These are phyloP conservation scores for Ogataea henricii DNA, from an alignment of 805 yeast species.

Conservation along the genomic window DNA sequence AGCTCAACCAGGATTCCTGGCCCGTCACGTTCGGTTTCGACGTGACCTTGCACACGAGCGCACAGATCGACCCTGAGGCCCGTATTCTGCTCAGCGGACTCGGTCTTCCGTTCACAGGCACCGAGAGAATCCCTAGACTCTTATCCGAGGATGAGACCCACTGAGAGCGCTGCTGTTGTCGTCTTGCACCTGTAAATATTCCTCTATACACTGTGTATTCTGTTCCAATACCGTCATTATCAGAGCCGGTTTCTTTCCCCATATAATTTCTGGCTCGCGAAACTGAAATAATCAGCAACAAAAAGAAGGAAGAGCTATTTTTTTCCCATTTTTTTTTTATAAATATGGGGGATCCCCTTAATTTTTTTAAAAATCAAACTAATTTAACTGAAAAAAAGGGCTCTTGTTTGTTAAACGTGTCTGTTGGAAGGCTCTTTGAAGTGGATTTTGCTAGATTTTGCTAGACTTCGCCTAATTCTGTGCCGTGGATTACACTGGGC, in stretches of 20 bases:
- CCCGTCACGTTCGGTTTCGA: slow-evolving; percentile 85
- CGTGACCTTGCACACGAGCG: slow-evolving; percentile 80
- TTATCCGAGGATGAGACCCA: slow-evolving; percentile 21
- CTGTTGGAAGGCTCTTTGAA: too few relatives aligned
- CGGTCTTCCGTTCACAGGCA: slow-evolving; percentile 75
- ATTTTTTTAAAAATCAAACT: too few relatives aligned
- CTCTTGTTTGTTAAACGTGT: too few relatives aligned
- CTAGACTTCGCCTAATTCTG: too few relatives aligned
- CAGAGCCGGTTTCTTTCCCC: background rate
- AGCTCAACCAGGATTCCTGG: slow-evolving; percentile 86
- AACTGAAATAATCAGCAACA: too few relatives aligned
- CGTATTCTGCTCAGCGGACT: slow-evolving; percentile 77
- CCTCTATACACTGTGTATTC: background rate
- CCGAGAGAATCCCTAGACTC: slow-evolving; percentile 43
- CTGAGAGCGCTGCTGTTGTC: background rate
- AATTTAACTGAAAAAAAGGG: too few relatives aligned
- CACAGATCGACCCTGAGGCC: slow-evolving; percentile 89
- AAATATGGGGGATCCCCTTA: too few relatives aligned
- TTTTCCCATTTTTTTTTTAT: too few relatives aligned
- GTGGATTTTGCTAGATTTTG: too few relatives aligned
- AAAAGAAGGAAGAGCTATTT: too few relatives aligned
- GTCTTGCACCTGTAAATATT: background rate
- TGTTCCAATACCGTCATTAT: too few relatives aligned
- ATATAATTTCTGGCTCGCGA: background rate
- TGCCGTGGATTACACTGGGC: too few relatives aligned